Evolutionary conservation across 1,284 basidiomycete species (phyloP).

Genomic region (Lentinus polychrous): DNA sequence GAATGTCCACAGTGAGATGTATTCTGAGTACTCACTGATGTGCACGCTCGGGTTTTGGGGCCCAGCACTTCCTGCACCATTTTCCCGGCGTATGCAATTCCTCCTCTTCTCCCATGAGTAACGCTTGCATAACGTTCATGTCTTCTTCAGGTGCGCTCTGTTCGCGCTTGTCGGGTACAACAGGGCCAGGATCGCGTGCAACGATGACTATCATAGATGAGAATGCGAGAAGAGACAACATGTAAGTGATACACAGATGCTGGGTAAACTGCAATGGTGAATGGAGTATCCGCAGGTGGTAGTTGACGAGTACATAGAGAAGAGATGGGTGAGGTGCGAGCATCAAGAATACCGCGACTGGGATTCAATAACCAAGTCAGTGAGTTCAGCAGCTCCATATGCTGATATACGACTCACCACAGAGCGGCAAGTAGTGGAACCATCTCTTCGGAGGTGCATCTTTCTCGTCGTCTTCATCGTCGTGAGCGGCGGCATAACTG

Average conservation of each 20-base stretch:
- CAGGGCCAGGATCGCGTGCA: slow-evolving; percentile 66
- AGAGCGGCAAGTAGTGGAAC: slow-evolving; percentile 53
- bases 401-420: slow-evolving; percentile 30
- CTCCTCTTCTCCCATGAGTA: slow-evolving; percentile 44
- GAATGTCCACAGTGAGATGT: not conserved
- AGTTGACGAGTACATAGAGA: slow-evolving; percentile 56
- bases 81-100: slow-evolving; percentile 42
- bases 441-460: slow-evolving; percentile 43
- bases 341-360: slow-evolving; percentile 54
- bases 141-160: slow-evolving; percentile 24
- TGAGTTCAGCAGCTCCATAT: not conserved
- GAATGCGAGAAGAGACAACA: slow-evolving; percentile 58
- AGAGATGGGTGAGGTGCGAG: slow-evolving; percentile 68
- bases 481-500: slow-evolving; percentile 17
- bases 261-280: slow-evolving; percentile 38
- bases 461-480: slow-evolving; percentile 31
- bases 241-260: slow-evolving; percentile 52
- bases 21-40: slow-evolving; percentile 48
- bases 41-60: slow-evolving; percentile 74
- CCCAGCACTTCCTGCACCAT: slow-evolving; percentile 76
- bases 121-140: slow-evolving; percentile 51
- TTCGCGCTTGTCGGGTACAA: slow-evolving; percentile 28
- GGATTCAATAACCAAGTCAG: slow-evolving; percentile 4
- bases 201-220: slow-evolving; percentile 68
- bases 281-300: slow-evolving; percentile 51